Evolutionary conservation across 202 grass and related monocot species (phyloP), one percentile per base, ranked within the genome.

Genomic region (Zoysia matrella): DNA sequence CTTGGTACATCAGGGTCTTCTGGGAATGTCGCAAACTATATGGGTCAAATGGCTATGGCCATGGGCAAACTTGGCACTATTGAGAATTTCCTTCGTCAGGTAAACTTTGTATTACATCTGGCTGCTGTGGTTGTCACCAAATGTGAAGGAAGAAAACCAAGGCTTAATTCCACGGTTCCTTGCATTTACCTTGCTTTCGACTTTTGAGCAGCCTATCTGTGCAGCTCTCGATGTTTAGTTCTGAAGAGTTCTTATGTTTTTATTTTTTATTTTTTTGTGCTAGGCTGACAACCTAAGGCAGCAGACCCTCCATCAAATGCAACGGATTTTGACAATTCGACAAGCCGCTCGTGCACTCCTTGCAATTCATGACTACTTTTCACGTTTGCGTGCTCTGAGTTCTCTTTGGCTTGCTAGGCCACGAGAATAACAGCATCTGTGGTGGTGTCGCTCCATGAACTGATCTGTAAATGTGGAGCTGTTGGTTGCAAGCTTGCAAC

Each of bases 41-140:
- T 22, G 22, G 22, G 22, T 22, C 22, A 22, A 22, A 22, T 22
- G 22, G 22, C 22, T 22, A 22, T 22, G 22, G 22, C 22, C 22
- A 22, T 22, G 93, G 93, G 93, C 11, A 95, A 95, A 89, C 93
- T 95, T 47, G 93, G 93, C 49, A 95, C 93, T 15, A 86, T 95
- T 2, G 93, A 95, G 69, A 95, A 92, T 88, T 95, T 95, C 86
- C 90, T 95, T 79, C 90, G 90, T 12, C 90, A 96, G 93, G 93
- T 93, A 40, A 80, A 78, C 53, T 75, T 90, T 16, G 8, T 76
- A 56, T 47, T 65, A 75, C 3, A 14, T 62, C 39, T 52, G 47
- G 22, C 11, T 30, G 53, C 0, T 64, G 51, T 46, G 77, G 15
- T 50, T 75, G 47, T 76, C 69, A 14, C 14, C 1, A 43, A 10